Conservation (phyloP, 352 stramenopile genomes). For the Phytophthora pistaciae region DNA sequence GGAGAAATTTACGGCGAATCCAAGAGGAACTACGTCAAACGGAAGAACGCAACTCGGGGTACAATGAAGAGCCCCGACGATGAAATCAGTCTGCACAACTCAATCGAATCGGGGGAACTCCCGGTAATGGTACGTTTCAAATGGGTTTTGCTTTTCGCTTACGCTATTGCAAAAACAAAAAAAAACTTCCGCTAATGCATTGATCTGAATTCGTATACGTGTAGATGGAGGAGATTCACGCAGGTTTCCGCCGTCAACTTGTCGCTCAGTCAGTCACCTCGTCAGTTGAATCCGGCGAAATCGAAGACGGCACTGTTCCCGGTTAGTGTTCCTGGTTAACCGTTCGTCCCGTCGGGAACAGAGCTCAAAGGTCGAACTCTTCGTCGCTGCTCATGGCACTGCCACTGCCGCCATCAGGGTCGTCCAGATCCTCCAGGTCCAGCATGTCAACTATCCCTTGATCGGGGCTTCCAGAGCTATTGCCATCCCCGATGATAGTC, state of each 20-base stretch:
- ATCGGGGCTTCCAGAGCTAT: constrained; percentile 17
- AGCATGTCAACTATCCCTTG: constrained; percentile 27
- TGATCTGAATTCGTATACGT: constrained; percentile 12
- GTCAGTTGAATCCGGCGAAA: constrained; percentile 42
- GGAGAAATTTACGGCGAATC: constrained; percentile 62
- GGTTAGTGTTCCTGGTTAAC: constrained; percentile 5
- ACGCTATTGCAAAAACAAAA: neutral
- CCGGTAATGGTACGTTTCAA: constrained; percentile 24
- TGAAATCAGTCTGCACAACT: constrained; percentile 33
- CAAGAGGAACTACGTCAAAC: constrained; percentile 31
- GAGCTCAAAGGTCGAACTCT: constrained; percentile 23
- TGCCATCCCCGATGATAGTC: constrained; percentile 9
- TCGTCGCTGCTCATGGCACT: constrained; percentile 33
- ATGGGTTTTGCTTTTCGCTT: neutral
- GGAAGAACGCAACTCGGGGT: constrained; percentile 33
- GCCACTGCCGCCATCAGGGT: constrained; percentile 8
- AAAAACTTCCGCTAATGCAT: neutral
- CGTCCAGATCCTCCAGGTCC: constrained; percentile 26
- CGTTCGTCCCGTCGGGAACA: neutral
- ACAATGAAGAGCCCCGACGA: constrained; percentile 8
- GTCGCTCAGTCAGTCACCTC: constrained; percentile 28
- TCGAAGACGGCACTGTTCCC: constrained; percentile 32
- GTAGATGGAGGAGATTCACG: constrained; percentile 31
- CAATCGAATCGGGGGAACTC: constrained; percentile 68
- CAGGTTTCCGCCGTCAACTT: constrained; percentile 29